Percentiles rank a stretch among this genome's conserved stretches.
Conservation (phyloP, 208 protist genomes). For the Sergeia podlipaevii region DNA sequence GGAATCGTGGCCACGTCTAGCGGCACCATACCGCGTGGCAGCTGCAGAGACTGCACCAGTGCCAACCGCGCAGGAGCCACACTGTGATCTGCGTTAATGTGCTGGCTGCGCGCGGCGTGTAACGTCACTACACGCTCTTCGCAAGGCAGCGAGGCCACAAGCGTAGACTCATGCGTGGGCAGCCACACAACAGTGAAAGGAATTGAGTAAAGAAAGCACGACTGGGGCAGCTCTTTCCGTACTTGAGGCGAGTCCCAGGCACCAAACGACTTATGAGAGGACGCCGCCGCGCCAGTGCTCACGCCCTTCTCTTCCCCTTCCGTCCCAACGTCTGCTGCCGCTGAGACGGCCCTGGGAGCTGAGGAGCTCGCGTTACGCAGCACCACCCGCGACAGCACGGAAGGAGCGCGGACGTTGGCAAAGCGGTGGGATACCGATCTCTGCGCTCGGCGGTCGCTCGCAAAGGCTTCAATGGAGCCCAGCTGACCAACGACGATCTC, state of each 20-base stretch:
- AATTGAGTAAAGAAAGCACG: slow-evolving; percentile 43
- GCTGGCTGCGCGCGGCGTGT: slow-evolving; percentile 4
- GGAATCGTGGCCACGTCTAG: slow-evolving; percentile 61
- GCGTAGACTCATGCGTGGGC: slow-evolving; percentile 10
- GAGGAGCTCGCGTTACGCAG: no score
- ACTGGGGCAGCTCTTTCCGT: slow-evolving; percentile 5
- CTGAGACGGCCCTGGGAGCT: no score
- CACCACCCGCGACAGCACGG: neutral
- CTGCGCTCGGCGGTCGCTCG: slow-evolving; percentile 6
- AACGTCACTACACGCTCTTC: slow-evolving; percentile 72
- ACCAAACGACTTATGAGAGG: neutral
- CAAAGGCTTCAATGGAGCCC: slow-evolving; percentile 18
- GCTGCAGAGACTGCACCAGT: slow-evolving; percentile 8
- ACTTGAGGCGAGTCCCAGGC: no score
- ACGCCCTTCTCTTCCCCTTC: no score
- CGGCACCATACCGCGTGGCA: slow-evolving; percentile 61
- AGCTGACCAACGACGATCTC: slow-evolving; percentile 57
- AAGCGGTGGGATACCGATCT: slow-evolving; percentile 1
- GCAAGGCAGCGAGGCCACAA: slow-evolving; percentile 67
- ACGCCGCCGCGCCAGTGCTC: no score
- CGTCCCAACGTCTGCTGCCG: neutral
- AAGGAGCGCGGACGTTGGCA: neutral
- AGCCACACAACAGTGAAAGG: slow-evolving; percentile 67
- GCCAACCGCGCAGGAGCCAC: neutral
- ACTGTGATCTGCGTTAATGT: no score